A percentile compares a stretch with the other conserved stretches of the same genome.
These are phyloP conservation scores for Nothophoma quercina DNA, from an alignment of 2,329 filamentous ascomycete genomes.

Conservation along the genomic window DNA sequence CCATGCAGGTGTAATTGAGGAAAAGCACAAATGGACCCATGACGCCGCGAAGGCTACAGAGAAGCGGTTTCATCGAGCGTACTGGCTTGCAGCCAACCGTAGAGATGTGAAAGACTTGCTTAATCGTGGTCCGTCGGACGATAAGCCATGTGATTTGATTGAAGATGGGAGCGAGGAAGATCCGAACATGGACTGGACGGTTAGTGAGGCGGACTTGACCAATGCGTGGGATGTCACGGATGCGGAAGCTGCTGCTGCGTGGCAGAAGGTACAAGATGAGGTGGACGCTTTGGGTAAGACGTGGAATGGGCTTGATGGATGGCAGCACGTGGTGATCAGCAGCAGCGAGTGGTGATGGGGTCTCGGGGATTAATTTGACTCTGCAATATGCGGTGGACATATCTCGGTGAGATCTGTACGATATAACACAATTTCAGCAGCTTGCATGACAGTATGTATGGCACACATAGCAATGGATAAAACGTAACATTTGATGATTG, in stretches of 20 bases:
- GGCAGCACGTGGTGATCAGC: conserved; percentile 12
- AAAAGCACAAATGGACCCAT: conserved; percentile 23
- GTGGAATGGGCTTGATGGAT: background rate
- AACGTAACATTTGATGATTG: too few species aligned
- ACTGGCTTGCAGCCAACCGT: conserved; percentile 38
- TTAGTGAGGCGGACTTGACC: conserved; percentile 18
- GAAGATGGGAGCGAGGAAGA: conserved; percentile 11
- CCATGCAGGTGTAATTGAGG: background rate
- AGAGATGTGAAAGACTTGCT: conserved; percentile 22
- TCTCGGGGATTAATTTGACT: too few species aligned
- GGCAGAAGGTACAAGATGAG: conserved; percentile 1
- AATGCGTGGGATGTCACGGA: conserved; percentile 7
- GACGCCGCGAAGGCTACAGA: conserved; percentile 22
- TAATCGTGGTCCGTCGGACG: conserved; percentile 8
- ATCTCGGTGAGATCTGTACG: too few species aligned
- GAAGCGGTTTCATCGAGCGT: conserved; percentile 39
- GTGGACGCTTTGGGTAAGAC: background rate
- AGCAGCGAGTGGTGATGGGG: conserved; percentile 16
- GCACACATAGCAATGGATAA: too few species aligned
- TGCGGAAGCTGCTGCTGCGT: conserved; percentile 1
- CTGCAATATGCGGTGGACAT: too few species aligned
- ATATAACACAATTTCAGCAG: too few species aligned
- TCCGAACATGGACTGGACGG: conserved; percentile 5
- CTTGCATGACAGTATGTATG: too few species aligned
- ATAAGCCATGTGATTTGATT: conserved; percentile 16